These are phyloP conservation scores for Bruguiera gymnorhiza DNA, from an alignment of 345 rosid genomes.

Conservation along the genomic window DNA sequence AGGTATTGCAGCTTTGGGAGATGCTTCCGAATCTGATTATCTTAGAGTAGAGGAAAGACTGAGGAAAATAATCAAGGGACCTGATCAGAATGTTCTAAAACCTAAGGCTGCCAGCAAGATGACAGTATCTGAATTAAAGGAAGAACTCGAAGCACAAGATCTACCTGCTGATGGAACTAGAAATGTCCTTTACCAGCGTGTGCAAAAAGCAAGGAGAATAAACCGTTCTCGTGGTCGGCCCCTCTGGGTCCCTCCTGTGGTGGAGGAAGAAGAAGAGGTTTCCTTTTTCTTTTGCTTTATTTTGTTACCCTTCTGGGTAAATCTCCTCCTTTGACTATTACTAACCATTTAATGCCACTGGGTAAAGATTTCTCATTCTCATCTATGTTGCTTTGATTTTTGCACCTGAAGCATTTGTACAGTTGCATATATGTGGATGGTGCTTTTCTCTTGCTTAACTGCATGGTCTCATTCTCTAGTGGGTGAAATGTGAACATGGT, in stretches of 20 bases:
- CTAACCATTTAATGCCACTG: no score
- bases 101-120: slow-evolving; percentile 99
- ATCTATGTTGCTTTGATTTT: background rate
- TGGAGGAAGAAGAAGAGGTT: slow-evolving; percentile 95
- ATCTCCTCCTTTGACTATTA: no score
- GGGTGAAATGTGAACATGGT: background rate
- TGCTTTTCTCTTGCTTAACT: slow-evolving; percentile 1
- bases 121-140: slow-evolving; percentile 86
- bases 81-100: slow-evolving; percentile 69
- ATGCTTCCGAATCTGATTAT: slow-evolving; percentile 78
- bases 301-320: background rate
- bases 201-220: slow-evolving; percentile 95
- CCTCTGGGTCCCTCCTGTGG: slow-evolving; percentile 97
- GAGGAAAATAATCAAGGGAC: slow-evolving; percentile 72
- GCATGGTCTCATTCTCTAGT: background rate
- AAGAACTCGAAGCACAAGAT: slow-evolving; percentile 95
- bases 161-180: slow-evolving; percentile 95
- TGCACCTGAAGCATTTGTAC: background rate
- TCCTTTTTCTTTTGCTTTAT: slow-evolving; percentile 9
- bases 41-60: slow-evolving; percentile 69
- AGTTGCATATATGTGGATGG: background rate
- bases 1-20: slow-evolving; percentile 72
- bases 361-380: background rate
- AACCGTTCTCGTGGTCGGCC: slow-evolving; percentile 97
- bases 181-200: slow-evolving; percentile 97